Base-by-base conservation (phyloP, 2,329 filamentous ascomycete species). In the Fusarium sp. region DNA sequence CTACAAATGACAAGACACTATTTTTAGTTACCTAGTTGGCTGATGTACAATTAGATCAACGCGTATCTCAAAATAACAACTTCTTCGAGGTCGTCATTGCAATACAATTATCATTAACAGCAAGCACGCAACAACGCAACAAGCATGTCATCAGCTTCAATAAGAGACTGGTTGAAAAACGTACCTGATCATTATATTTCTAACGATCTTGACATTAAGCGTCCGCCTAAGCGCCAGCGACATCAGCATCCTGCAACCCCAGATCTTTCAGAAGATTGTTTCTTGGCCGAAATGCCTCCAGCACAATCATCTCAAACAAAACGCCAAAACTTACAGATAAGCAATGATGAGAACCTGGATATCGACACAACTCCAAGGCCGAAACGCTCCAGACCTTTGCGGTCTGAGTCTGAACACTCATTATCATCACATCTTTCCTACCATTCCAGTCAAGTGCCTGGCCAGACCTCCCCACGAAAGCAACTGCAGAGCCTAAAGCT, bases 341-440 rank as follows among this genome's bases (percentile, higher is more conserved):
- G 26, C 26, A 46, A 17, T 45, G 15, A 18, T 15, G 42, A 44
- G 41, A 44, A 44, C 41, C 13, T 17, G 6, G 42, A 45, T 15
- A 9, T 27, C 10, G 42, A 45, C 7, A 45, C 7, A 30, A 45
- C 42, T 10, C 42, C 42, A 18, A 45, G 13, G 42, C 45, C 45
- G 18, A 64, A 60, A 38, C 56, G 49, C 35, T 53, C 61, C 13
- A 53, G 54, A 14, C 53, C 64, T 7, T n/a, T 26, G 14, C 23
- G 53, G n/a, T 67, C 64, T 14, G 58, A 63, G 18, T 59, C 64
- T 23, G 42, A 38, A 35, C 58, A 67, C 48, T 67, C 64, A 10
- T 41, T 58, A 4, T 58, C 64, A 11, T 46, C 53, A 7, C 30
- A 45, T 26, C 20, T 30, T 12, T 52, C 48, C 11, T 27, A 37